Percentiles rank a stretch among this genome's conserved stretches.
Conservation (phyloP, 352 stramenopile species). For the Globisporangium splendens region DNA sequence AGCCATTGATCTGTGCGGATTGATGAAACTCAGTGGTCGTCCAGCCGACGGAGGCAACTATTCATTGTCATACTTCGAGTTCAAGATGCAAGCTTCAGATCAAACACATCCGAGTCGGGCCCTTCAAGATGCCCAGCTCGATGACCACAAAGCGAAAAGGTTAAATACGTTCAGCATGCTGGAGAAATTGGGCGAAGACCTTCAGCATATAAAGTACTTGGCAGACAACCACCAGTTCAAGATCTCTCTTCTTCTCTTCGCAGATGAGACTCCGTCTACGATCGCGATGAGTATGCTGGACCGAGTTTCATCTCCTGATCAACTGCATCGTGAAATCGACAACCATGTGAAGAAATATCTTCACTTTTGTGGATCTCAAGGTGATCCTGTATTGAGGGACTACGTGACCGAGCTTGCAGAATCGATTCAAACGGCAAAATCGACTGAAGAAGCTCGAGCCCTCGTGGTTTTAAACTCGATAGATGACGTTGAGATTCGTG, state of each 20-base stretch:
- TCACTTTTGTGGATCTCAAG: slow-evolving; percentile 25
- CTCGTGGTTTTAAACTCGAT: slow-evolving; percentile 36
- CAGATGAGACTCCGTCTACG: slow-evolving; percentile 50
- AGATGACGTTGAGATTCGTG: slow-evolving; percentile 20
- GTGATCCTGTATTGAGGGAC: slow-evolving; percentile 42
- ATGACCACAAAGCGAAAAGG: slow-evolving; percentile 17
- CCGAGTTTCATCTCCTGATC: slow-evolving; percentile 32
- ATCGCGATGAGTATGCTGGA: slow-evolving; percentile 81
- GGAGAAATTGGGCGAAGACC: slow-evolving; percentile 30
- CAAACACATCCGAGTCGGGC: background rate
- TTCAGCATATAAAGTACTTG: slow-evolving; percentile 54
- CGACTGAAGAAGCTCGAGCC: slow-evolving; percentile 23
- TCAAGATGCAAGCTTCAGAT: slow-evolving; percentile 15
- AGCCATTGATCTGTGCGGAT: slow-evolving; percentile 28
- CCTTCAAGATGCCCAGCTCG: slow-evolving; percentile 5
- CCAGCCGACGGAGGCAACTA: background rate
- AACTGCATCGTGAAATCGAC: slow-evolving; percentile 31
- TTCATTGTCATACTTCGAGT: slow-evolving; percentile 20
- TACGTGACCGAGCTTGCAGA: slow-evolving; percentile 44
- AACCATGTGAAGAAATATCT: slow-evolving; percentile 51
- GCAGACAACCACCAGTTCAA: slow-evolving; percentile 43
- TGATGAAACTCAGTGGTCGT: slow-evolving; percentile 16
- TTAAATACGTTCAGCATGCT: slow-evolving; percentile 23
- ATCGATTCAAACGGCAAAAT: slow-evolving; percentile 21
- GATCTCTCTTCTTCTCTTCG: slow-evolving; percentile 53